phyloP scores from a whole-genome alignment of 2,329 filamentous ascomycete species.

The Talaromyces sp. region DNA sequence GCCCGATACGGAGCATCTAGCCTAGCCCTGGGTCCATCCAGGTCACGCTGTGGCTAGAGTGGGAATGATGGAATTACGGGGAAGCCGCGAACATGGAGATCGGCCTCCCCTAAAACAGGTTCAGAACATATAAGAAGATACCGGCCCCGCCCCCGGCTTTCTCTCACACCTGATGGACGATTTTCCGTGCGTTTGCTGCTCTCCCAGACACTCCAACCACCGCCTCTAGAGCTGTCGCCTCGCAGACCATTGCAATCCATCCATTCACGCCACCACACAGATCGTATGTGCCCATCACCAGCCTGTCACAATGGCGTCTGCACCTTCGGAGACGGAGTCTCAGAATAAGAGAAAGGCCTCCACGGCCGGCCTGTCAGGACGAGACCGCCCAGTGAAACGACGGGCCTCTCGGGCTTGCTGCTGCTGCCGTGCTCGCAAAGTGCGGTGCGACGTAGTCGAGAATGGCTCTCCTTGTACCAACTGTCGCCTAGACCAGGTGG shows the following conservation, averaged over 20 bases:
- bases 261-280: background rate
- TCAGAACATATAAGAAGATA: slow-evolving; percentile 4
- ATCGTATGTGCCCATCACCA: background rate
- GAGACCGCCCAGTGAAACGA: slow-evolving; percentile 64
- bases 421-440: slow-evolving; percentile 81
- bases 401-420: slow-evolving; percentile 89
- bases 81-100: background rate
- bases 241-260: background rate
- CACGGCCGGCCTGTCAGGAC: slow-evolving; percentile 49
- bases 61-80: background rate
- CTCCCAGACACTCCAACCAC: background rate
- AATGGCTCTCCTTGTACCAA: slow-evolving; percentile 80
- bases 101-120: background rate
- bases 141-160: slow-evolving; percentile 11
- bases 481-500: slow-evolving; percentile 57
- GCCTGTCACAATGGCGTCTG: slow-evolving; percentile 2
- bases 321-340: slow-evolving; percentile 23
- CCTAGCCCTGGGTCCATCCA: background rate
- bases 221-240: background rate
- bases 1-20: background rate
- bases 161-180: background rate
- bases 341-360: slow-evolving; percentile 53
- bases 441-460: slow-evolving; percentile 89
- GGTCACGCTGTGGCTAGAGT: slow-evolving; percentile 1
- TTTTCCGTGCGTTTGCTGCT: background rate